These are phyloP conservation scores for Diacronema lutheri DNA, from an alignment of 78 protist genomes.

Conservation along the genomic window DNA sequence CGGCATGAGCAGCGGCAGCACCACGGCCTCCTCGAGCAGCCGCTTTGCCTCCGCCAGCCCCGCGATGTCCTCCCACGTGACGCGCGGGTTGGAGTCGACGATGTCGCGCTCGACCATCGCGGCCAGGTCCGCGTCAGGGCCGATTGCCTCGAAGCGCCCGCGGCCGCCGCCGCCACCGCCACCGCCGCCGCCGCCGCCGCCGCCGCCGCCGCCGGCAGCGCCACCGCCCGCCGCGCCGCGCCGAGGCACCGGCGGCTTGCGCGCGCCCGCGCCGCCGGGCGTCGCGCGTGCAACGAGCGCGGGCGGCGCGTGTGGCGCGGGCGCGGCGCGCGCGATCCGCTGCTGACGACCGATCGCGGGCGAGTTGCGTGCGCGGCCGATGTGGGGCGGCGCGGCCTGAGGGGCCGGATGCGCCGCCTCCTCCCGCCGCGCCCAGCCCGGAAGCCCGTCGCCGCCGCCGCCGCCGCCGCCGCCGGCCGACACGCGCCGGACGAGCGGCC, in stretches of 20 bases:
- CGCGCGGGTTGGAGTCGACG: slow-evolving; percentile 37
- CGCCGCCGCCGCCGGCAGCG: neutral
- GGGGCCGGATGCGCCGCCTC: neutral
- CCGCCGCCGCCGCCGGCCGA: neutral
- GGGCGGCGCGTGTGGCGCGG: too few species aligned
- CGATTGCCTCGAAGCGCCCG: neutral
- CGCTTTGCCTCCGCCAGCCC: slow-evolving; percentile 68
- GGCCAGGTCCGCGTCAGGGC: slow-evolving; percentile 23
- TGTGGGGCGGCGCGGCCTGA: too few species aligned
- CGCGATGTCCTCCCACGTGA: slow-evolving; percentile 73
- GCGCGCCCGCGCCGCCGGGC: neutral
- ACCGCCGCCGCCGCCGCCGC: neutral
- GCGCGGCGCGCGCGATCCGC: too few species aligned
- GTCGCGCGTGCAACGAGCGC: neutral
- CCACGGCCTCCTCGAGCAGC: slow-evolving; percentile 77
- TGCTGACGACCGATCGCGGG: too few species aligned
- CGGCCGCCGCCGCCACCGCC: neutral
- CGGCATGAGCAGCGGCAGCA: slow-evolving; percentile 68
- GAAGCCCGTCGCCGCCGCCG: too few species aligned
- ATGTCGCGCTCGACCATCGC: slow-evolving; percentile 69
- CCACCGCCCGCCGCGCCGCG: neutral
- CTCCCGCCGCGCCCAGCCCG: neutral
- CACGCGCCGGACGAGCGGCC: too few species aligned
- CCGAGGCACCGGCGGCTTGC: neutral
- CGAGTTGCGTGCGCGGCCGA: neutral